Conservation (phyloP, 106 monocot species). For the Xerophyta viscosa region DNA sequence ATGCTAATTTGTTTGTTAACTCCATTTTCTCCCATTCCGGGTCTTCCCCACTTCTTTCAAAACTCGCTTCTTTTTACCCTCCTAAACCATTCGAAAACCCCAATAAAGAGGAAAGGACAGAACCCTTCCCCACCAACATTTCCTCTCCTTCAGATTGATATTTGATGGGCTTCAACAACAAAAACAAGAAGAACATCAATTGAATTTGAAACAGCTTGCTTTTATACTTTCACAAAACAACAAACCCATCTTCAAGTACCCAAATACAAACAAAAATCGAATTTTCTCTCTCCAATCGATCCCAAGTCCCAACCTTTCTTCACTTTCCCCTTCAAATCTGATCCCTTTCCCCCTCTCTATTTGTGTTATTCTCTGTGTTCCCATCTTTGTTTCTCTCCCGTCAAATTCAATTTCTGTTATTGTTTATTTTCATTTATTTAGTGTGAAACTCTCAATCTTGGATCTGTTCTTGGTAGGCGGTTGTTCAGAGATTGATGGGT, state of each 20-base stretch:
- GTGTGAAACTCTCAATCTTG: background rate
- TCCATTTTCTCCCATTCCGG: background rate
- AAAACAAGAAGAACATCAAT: background rate
- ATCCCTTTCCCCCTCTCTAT: slow-evolving; percentile 1
- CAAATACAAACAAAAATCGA: slow-evolving; percentile 33
- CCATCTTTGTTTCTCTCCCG: background rate
- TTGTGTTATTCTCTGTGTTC: slow-evolving; percentile 5
- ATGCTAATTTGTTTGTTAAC: background rate
- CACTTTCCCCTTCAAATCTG: background rate
- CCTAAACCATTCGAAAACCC: slow-evolving; percentile 66
- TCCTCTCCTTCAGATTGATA: background rate
- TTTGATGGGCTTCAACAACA: background rate
- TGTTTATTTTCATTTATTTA: background rate
- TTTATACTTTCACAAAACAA: background rate
- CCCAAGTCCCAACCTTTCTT: background rate
- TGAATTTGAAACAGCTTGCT: background rate
- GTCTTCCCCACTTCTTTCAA: background rate
- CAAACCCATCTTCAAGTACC: background rate
- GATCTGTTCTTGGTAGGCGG: background rate
- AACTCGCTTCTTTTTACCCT: slow-evolving; percentile 13
- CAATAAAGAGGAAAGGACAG: slow-evolving; percentile 21
- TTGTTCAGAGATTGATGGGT: slow-evolving; percentile 10
- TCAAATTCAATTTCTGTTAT: background rate
- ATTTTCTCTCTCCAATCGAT: slow-evolving; percentile 5
- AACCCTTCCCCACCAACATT: background rate